A percentile compares a stretch with the other conserved stretches of the same genome.
phyloP scores from a whole-genome alignment of 2,329 filamentous ascomycete species.

The Elsinoe perseae region DNA sequence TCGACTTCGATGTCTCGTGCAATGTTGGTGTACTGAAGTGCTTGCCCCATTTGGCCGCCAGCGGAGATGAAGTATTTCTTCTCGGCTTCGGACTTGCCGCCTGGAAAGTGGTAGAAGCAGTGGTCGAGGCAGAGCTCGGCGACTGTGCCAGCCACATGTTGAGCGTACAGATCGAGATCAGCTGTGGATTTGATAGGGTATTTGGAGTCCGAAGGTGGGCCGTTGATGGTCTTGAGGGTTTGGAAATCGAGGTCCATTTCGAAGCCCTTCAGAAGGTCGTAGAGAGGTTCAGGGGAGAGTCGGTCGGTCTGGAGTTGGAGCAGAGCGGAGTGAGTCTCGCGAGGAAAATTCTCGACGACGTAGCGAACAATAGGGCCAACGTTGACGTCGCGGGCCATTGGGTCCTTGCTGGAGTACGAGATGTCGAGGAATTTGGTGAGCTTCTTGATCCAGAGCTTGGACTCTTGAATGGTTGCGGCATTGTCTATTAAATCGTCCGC shows the following conservation, averaged over 20 bases:
- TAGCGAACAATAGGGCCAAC: constrained; percentile 30
- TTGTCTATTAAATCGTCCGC: constrained; percentile 68
- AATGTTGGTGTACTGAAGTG: constrained; percentile 71
- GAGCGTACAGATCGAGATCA: constrained; percentile 56
- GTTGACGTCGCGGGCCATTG: constrained; percentile 22
- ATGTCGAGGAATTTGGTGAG: constrained; percentile 51
- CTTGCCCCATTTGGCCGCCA: constrained; percentile 60
- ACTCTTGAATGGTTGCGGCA: constrained; percentile 45
- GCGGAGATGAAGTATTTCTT: constrained; percentile 45
- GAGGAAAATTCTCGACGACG: constrained; percentile 46
- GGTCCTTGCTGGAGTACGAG: constrained; percentile 36
- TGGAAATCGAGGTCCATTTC: constrained; percentile 57
- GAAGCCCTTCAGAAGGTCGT: constrained; percentile 60
- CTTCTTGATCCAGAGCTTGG: constrained; percentile 51
- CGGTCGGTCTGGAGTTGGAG: constrained; percentile 50
- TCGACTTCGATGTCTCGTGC: constrained; percentile 65
- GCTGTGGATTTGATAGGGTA: constrained; percentile 53
- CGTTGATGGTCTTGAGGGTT: constrained; percentile 10
- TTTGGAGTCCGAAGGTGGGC: constrained; percentile 16
- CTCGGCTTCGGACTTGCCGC: constrained; percentile 23
- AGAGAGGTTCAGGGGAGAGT: constrained; percentile 53
- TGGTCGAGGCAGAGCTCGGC: constrained; percentile 61
- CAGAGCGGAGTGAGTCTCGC: constrained; percentile 46
- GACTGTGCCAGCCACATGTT: constrained; percentile 64
- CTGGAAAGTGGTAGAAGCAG: constrained; percentile 52